Base-by-base conservation (phyloP, 2,329 filamentous ascomycete genomes). In the Colletotrichum sp. region DNA sequence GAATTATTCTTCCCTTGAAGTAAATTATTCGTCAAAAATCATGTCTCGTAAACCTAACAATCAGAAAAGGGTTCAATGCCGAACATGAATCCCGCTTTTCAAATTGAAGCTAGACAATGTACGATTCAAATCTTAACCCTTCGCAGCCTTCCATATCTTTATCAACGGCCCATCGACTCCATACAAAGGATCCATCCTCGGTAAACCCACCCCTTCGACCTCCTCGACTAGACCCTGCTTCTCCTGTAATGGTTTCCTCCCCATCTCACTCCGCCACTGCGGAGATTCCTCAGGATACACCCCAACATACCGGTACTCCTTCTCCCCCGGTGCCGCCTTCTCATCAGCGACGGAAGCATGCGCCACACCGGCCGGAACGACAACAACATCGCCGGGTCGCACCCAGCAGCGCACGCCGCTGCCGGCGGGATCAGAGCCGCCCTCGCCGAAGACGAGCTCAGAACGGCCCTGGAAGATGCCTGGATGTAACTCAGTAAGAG, bases 401-500 rank as follows among this genome's bases (percentile, higher is more conserved):
- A 80, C 79, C 24, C 68, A 18, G 28, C 79, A 77, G 26, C 75
- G 64, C 4, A 78, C 34, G 12, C 79, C 78, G 30, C 24, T 55
- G 15, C 57, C 71, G 16, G 15, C 6, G 5, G 18, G 48, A 18
- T 77, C 79, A 15, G 77, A 77, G 8, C 75, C 24, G 12, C 78
- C 78, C 32, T 78, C 71, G 8, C 80, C 79, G 7, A 81, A 63
- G 9, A 80, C 63, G 6, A 80, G 60, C 13, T 74, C 79, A 2
- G 79, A 80, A 15, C 55, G 63, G 13, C 80, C 80, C 39, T 77
- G 74, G n/a, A 80, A 78, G 16, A 81, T 77, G 4, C 78, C 79
- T 80, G 6, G 21, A 24, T 8, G 52, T 7, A 7, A 7, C 5
- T 66, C 18, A 59, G 21, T 21, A 15, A 24, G 8, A 7, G 21